These are phyloP conservation scores for Rhodotorula sp. DNA, from an alignment of 1,284 basidiomycete genomes.

Conservation along the genomic window DNA sequence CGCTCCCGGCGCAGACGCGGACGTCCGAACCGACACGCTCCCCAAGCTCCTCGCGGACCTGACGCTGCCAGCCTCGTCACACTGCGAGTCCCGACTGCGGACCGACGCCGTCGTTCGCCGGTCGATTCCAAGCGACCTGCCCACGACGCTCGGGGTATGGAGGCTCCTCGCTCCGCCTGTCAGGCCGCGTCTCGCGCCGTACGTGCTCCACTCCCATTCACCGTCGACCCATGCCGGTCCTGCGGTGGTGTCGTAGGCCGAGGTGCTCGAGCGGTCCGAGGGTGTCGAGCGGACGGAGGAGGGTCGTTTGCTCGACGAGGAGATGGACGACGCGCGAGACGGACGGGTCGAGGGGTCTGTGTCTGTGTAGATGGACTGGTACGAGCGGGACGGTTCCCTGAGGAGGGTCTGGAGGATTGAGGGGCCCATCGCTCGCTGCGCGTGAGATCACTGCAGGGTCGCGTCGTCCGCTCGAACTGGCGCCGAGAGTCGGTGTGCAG, in stretches of 20 bases:
- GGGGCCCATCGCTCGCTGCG: slow-evolving; percentile 5
- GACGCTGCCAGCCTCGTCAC: slow-evolving; percentile 1
- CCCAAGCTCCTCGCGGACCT: slow-evolving; percentile 6
- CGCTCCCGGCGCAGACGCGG: background rate
- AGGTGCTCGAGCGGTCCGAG: slow-evolving; percentile 10
- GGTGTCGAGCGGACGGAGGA: slow-evolving; percentile 13
- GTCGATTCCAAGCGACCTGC: slow-evolving; percentile 7
- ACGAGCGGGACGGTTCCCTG: slow-evolving; percentile 24
- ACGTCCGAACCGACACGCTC: background rate
- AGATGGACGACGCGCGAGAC: background rate
- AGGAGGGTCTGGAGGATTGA: slow-evolving; percentile 29
- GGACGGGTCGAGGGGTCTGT: slow-evolving; percentile 11
- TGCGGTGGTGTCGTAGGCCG: background rate
- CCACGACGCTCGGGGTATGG: slow-evolving; percentile 24
- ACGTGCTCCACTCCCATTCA: slow-evolving; percentile 35
- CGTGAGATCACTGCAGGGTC: too few relatives aligned
- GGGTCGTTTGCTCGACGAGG: background rate
- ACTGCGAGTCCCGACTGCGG: slow-evolving; percentile 1
- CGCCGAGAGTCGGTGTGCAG: too few relatives aligned
- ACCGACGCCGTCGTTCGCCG: slow-evolving; percentile 6
- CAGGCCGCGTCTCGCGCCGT: slow-evolving; percentile 25
- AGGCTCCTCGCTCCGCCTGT: slow-evolving; percentile 26
- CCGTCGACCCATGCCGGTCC: slow-evolving; percentile 20
- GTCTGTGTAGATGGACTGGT: slow-evolving; percentile 23
- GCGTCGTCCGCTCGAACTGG: too few relatives aligned